Base-by-base conservation (phyloP, 768 basidiomycete species). In the Pisolithus microcarpus region DNA sequence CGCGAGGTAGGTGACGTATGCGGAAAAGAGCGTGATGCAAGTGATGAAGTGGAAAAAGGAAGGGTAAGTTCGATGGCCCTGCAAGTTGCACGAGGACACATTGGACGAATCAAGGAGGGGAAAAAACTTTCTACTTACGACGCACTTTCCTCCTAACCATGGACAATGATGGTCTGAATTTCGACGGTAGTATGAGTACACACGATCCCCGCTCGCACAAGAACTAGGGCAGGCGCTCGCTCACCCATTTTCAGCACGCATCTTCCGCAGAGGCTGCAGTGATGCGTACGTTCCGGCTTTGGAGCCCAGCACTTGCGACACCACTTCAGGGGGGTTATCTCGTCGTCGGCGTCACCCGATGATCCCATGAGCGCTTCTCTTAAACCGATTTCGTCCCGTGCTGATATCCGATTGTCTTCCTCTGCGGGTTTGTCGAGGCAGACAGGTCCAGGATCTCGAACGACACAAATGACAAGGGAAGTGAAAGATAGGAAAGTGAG, bases 221-320 rank as follows among this genome's bases (percentile, higher is more conserved):
- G 11, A 16, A n/a, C 44, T 15, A 9, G n/a, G 26, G 36, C 28
- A 15, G 8, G 30, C n/a, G 28, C 28, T 8, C 18, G 67, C 82
- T 50, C 47, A 88, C 88, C 89, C 85, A 90, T 84, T 69, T 90
- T 91, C 37, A 91, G 68, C 10, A 91, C 84, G 61, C 90, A 91
- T 36, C 87, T 76, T 36, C 81, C 79, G 62, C 89, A 92, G 30
- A 76, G 62, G 13, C 74, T 76, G 60, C 87, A 92, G 60, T 92
- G 89, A 60, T 91, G 89, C 2, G 87, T 68, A 44, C 90, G 74
- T 58, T 90, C 87, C 5, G 88, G 86, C 67, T 86, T 89, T 0
- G 85, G 82, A 40, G 74, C 79, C 80, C 80, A 85, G 61, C 89
- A 92, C 53, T 81, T 82, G 48, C 81, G 76, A 64, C 88, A 91